These are phyloP conservation scores for Lipomyces kockii DNA, from an alignment of 805 yeast genomes.

Conservation along the genomic window DNA sequence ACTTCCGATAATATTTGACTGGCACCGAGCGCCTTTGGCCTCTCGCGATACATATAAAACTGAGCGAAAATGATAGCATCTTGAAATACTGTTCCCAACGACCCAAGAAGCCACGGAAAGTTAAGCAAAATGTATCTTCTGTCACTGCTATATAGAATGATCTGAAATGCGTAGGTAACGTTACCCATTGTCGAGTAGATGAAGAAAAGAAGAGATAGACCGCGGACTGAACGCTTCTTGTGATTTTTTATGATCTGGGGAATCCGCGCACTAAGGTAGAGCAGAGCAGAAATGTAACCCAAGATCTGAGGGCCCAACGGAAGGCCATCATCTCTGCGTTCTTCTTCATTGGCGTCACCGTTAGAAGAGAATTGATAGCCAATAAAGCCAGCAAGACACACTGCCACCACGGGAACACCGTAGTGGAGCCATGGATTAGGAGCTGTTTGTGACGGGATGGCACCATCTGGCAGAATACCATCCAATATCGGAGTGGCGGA, in stretches of 20 bases:
- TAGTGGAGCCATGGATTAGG: slow-evolving; percentile 37
- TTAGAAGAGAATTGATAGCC: slow-evolving; percentile 58
- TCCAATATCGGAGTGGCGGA: neutral
- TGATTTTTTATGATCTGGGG: slow-evolving; percentile 89
- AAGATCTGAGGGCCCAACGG: slow-evolving; percentile 58
- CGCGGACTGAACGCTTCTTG: slow-evolving; percentile 76
- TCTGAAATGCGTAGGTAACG: slow-evolving; percentile 74
- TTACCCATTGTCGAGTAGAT: slow-evolving; percentile 76
- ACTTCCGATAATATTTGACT: neutral
- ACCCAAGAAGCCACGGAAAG: slow-evolving; percentile 77
- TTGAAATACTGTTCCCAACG: slow-evolving; percentile 75
- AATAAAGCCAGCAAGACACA: slow-evolving; percentile 62
- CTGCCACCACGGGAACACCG: slow-evolving; percentile 64
- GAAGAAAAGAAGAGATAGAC: slow-evolving; percentile 82
- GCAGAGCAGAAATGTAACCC: slow-evolving; percentile 70
- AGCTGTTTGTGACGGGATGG: slow-evolving; percentile 44
- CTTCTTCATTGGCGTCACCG: slow-evolving; percentile 39
- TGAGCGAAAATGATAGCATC: slow-evolving; percentile 69
- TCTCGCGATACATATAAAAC: slow-evolving; percentile 62
- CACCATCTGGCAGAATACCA: neutral
- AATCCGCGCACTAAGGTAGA: slow-evolving; percentile 73
- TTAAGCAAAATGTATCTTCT: slow-evolving; percentile 62
- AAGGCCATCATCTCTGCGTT: slow-evolving; percentile 38
- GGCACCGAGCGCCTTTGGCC: slow-evolving; percentile 4
- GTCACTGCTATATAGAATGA: slow-evolving; percentile 68